phyloP scores from a whole-genome alignment of 1,139 yeast genomes.

The Pichia sp. region DNA sequence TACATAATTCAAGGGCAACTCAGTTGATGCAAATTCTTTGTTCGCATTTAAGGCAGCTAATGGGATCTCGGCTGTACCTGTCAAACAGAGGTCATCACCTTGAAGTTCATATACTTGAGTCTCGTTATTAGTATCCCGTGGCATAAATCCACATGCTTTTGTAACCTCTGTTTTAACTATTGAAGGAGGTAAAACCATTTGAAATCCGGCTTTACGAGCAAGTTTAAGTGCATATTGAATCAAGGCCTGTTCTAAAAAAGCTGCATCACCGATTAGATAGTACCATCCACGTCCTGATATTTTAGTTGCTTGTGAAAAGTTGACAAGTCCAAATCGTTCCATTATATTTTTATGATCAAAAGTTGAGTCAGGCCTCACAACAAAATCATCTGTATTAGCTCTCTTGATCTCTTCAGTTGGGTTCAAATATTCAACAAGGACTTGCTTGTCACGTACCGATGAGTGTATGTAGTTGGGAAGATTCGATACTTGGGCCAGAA shows the following conservation, averaged over 20 bases:
- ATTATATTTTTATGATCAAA: slow-evolving; percentile 66
- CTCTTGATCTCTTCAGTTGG: slow-evolving; percentile 26
- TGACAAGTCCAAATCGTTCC: slow-evolving; percentile 52
- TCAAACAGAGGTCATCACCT: slow-evolving; percentile 49
- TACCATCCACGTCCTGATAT: slow-evolving; percentile 89
- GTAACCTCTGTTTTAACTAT: slow-evolving; percentile 73
- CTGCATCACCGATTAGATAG: slow-evolving; percentile 80
- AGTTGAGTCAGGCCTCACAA: slow-evolving; percentile 4
- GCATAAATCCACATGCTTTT: slow-evolving; percentile 90
- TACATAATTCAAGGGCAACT: slow-evolving; percentile 52
- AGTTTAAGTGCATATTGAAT: slow-evolving; percentile 65
- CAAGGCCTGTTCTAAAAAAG: slow-evolving; percentile 81
- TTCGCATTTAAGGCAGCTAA: slow-evolving; percentile 63
- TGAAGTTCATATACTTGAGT: slow-evolving; percentile 69
- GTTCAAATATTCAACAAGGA: slow-evolving; percentile 45
- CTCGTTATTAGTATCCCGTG: slow-evolving; percentile 83
- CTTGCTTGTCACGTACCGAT: slow-evolving; percentile 42
- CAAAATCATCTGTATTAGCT: slow-evolving; percentile 16
- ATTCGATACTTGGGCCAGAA: slow-evolving; percentile 39
- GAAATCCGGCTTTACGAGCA: slow-evolving; percentile 65
- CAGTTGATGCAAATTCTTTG: slow-evolving; percentile 24
- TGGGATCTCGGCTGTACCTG: slow-evolving; percentile 96
- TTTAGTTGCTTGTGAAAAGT: slow-evolving; percentile 62
- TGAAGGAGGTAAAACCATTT: slow-evolving; percentile 74
- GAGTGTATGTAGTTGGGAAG: slow-evolving; percentile 65